Conservation (phyloP, 164 flowering plant species). For the Paratinospora sagittata region DNA sequence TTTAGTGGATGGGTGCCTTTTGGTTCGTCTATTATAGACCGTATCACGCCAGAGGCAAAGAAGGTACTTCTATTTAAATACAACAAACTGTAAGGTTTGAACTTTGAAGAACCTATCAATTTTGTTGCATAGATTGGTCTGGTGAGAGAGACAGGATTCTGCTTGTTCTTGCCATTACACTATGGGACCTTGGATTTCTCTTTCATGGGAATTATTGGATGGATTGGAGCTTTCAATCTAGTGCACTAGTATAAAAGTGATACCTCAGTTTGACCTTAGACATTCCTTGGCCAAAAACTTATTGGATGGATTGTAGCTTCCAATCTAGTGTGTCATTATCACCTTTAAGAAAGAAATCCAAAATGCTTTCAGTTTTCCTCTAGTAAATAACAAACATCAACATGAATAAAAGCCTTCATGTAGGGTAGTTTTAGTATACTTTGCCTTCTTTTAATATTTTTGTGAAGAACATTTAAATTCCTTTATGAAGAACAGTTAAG, state of each 20-base stretch:
- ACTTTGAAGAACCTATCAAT: background rate
- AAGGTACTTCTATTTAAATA: constrained; percentile 37
- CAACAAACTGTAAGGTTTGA: background rate
- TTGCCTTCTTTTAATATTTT: too few species aligned
- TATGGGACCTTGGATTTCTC: background rate
- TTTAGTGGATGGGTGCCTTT: constrained; percentile 97
- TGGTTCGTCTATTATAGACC: constrained; percentile 50
- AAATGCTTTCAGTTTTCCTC: background rate
- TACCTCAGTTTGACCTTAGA: background rate
- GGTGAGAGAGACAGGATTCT: background rate
- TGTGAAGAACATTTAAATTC: too few species aligned
- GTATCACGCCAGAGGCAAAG: constrained; percentile 58
- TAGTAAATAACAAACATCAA: background rate
- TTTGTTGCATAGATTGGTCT: background rate
- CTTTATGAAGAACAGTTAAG: too few species aligned
- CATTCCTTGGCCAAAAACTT: background rate
- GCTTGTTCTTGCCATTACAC: background rate
- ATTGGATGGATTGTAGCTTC: background rate
- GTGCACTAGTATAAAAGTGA: background rate
- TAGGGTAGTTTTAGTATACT: too few species aligned
- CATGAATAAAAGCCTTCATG: background rate
- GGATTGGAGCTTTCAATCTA: background rate
- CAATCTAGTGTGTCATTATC: background rate
- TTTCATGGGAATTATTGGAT: background rate
- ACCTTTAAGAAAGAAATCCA: background rate